Conservation (phyloP, 352 stramenopile genomes). For the Pythium sp. region DNA sequence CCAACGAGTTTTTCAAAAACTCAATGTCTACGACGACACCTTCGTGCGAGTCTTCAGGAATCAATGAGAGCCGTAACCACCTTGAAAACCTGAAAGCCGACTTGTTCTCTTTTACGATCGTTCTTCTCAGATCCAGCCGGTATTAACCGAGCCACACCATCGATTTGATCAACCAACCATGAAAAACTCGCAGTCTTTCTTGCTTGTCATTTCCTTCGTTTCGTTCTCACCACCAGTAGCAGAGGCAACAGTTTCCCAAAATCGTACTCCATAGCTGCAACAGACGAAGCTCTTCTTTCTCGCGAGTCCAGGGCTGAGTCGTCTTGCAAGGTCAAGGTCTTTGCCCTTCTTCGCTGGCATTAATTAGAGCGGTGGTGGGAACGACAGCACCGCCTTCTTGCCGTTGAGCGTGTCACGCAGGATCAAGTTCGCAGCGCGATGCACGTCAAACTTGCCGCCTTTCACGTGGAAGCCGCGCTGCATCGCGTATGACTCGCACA, state of each 20-base stretch:
- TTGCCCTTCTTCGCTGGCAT: neutral
- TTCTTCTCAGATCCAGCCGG: no score
- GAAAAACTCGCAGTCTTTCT: no score
- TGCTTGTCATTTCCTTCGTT: no score
- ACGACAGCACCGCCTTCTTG: conserved; percentile 82
- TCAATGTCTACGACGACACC: no score
- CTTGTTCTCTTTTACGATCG: no score
- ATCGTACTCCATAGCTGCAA: neutral
- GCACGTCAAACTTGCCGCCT: conserved; percentile 71
- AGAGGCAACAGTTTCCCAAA: neutral
- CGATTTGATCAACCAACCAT: no score
- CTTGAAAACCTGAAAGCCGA: no score
- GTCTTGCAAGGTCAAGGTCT: no score
- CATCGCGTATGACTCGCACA: conserved; percentile 74
- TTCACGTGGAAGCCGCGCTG: conserved; percentile 74
- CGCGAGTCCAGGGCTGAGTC: neutral
- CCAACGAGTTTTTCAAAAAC: no score
- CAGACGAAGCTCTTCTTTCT: neutral
- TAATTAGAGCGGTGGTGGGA: conserved; percentile 41
- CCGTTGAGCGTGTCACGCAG: conserved; percentile 76
- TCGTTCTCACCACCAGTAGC: neutral
- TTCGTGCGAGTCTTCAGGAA: no score
- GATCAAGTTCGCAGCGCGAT: conserved; percentile 67
- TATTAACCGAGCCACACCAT: no score
- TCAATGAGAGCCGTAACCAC: no score